Base-by-base conservation (phyloP, 495 filamentous ascomycete species). In the Penicillium crystallinum region DNA sequence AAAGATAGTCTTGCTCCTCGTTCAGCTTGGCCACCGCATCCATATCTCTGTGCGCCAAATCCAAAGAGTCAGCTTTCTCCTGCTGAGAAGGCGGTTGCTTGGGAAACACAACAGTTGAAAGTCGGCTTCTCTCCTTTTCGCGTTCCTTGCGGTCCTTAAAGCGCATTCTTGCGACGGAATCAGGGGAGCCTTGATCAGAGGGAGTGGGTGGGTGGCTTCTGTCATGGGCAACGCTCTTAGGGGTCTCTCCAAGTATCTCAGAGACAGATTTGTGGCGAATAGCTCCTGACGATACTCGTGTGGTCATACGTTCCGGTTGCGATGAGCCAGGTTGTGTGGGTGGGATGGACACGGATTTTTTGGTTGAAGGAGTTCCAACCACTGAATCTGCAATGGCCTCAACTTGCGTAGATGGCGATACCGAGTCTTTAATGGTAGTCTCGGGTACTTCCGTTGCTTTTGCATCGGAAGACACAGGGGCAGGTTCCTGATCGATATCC, bases 31-130 rank as follows among this genome's bases (percentile, higher is more conserved):
- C 69, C 53, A 77, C 66, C 6, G 76, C 65, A 49, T 80, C 73
- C 37, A 77, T 68, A 10, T 80, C 72, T 39, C 74, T 68, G 37
- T 66, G 62, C 12, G 67, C 46, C 19, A 74, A 55, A 30, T 69
- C 68, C 62, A 64, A 58, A 25, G 63, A 57, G 19, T 74, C 71
- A 33, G 52, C 44, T 23, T 71, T 73, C 51, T 78, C 55, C 61
- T 62, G 55, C 61, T 77, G 60, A 39, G 62, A 53, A 37, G 68
- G 49, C 62, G 70, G 64, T 22, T 80, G 82, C 41, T 84, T 86
- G 2, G 85, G 82, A 63, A 95, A 92, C 4, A 91, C 78, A n/a
- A 95, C 89, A 0, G 88, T 88, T 2, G 89, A 88, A 7, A 85
- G 71, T 53, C 85, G 85, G 52, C 72, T 82, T 60, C 81, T 80